Evolutionary conservation across 164 flowering plant genomes (phyloP).

Genomic region (Annona squamosa): DNA sequence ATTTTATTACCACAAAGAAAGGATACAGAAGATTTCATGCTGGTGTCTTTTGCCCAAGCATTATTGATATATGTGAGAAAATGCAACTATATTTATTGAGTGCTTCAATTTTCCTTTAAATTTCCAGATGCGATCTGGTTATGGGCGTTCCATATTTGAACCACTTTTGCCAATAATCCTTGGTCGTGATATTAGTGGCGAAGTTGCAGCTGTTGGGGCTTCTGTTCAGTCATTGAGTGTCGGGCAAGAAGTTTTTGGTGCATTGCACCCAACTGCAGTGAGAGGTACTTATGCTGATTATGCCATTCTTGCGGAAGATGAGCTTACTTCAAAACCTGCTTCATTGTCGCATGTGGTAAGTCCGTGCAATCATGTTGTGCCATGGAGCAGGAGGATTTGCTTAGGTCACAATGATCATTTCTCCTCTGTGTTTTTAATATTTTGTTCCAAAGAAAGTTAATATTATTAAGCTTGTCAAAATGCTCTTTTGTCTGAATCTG

Average conservation of each 20-base stretch:
- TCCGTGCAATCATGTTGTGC: background rate
- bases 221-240: conserved; percentile 57
- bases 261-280: conserved; percentile 91
- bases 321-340: conserved; percentile 61
- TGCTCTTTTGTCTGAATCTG: no score
- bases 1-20: background rate
- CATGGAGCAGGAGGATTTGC: background rate
- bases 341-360: conserved; percentile 77
- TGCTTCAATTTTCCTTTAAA: conserved; percentile 8
- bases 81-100: background rate
- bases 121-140: conserved; percentile 88
- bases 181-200: conserved; percentile 98
- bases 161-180: conserved; percentile 78
- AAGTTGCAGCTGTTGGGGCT: conserved; percentile 78
- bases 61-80: background rate
- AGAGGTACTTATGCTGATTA: conserved; percentile 94
- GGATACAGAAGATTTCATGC: background rate
- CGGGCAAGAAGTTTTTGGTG: conserved; percentile 97
- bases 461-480: no score
- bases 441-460: background rate
- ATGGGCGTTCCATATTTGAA: conserved; percentile 85
- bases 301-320: conserved; percentile 77
- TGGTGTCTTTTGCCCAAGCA: background rate
- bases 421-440: background rate
- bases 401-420: background rate